These are phyloP conservation scores for Colletotrichum paranaense DNA, from an alignment of 2,329 filamentous ascomycete genomes.

Conservation along the genomic window DNA sequence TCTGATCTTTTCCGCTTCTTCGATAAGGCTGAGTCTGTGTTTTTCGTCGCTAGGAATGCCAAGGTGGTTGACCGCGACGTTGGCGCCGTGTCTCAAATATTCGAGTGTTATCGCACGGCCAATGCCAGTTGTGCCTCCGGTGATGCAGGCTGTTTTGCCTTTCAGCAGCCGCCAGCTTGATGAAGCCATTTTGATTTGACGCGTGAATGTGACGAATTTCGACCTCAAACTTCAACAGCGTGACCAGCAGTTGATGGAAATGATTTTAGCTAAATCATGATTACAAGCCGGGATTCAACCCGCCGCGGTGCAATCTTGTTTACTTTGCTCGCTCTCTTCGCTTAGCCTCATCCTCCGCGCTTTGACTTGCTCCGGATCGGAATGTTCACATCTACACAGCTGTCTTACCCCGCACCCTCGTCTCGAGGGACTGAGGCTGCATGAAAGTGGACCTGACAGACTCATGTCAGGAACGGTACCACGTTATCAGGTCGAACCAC, in stretches of 20 bases:
- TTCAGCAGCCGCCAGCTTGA: slow-evolving; percentile 51
- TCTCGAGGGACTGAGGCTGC: background rate
- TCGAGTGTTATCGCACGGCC: slow-evolving; percentile 76
- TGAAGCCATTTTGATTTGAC: background rate
- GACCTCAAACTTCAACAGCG: no score
- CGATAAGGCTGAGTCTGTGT: slow-evolving; percentile 45
- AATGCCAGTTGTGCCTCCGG: slow-evolving; percentile 75
- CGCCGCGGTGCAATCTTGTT: no score
- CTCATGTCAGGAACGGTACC: no score
- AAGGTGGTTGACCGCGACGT: slow-evolving; percentile 72
- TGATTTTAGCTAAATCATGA: no score
- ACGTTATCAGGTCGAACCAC: no score
- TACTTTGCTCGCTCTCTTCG: no score
- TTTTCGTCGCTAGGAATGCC: slow-evolving; percentile 49
- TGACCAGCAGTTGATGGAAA: no score
- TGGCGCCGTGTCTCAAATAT: slow-evolving; percentile 72
- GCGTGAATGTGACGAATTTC: no score
- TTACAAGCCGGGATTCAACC: no score
- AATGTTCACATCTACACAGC: no score
- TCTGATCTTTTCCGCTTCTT: slow-evolving; percentile 48
- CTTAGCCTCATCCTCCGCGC: no score
- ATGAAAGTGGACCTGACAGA: background rate
- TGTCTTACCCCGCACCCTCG: slow-evolving; percentile 12
- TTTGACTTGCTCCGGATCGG: no score
- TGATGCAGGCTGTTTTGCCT: slow-evolving; percentile 73